A percentile compares a stretch with the other conserved stretches of the same genome.
These are phyloP conservation scores for Alternaria tenuissima DNA, from an alignment of 2,329 filamentous ascomycete species.

Conservation along the genomic window DNA sequence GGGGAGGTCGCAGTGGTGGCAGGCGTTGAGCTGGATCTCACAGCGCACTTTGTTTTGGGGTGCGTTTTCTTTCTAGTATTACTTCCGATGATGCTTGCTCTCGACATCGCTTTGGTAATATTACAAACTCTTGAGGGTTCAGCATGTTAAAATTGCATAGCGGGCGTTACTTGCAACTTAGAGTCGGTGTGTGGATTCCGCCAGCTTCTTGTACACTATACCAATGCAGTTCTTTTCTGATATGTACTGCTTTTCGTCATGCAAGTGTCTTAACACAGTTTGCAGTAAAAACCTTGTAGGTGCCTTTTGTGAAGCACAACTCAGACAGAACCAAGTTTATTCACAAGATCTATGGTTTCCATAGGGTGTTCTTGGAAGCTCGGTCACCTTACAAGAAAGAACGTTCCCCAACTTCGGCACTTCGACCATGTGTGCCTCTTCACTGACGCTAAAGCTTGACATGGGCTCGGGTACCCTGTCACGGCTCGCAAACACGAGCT, in stretches of 20 bases:
- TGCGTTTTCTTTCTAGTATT: not conserved
- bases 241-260: not conserved
- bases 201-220: conserved; percentile 8
- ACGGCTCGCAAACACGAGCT: no score
- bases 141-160: conserved; percentile 16
- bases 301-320: not conserved
- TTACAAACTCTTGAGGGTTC: conserved; percentile 3
- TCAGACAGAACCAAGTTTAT: not conserved
- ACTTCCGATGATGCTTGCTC: not conserved
- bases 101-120: not conserved
- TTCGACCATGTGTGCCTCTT: not conserved
- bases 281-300: not conserved
- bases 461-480: no score
- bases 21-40: conserved; percentile 23
- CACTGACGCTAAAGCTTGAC: no score
- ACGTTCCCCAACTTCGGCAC: not conserved
- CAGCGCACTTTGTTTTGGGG: not conserved
- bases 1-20: conserved; percentile 34
- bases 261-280: not conserved
- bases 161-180: conserved; percentile 14
- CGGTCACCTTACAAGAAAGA: not conserved
- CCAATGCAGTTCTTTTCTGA: not conserved
- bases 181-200: not conserved
- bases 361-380: not conserved
- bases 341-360: not conserved